Conservation (phyloP, 2,329 filamentous ascomycete species). For the Monosporascus sp. region DNA sequence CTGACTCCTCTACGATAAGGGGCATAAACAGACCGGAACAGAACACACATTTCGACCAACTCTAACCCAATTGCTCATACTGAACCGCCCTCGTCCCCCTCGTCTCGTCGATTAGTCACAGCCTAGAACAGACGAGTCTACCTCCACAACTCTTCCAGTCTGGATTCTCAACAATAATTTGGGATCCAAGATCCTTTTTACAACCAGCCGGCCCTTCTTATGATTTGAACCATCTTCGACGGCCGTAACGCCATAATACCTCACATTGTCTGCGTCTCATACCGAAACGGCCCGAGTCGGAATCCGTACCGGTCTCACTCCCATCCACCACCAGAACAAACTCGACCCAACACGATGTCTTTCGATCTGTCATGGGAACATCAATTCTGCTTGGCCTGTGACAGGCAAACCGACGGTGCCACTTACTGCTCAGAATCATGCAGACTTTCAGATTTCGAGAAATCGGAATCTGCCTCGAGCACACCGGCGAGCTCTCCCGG, state of each 20-base stretch:
- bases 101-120: neutral
- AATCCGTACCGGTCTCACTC: neutral
- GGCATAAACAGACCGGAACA: neutral
- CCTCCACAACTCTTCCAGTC: neutral
- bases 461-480: slow-evolving; percentile 48
- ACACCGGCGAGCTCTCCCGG: slow-evolving; percentile 55
- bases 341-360: slow-evolving; percentile 36
- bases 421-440: slow-evolving; percentile 92
- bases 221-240: neutral
- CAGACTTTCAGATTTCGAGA: slow-evolving; percentile 81
- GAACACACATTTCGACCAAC: neutral
- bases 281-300: neutral
- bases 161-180: neutral
- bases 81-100: neutral
- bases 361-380: slow-evolving; percentile 67
- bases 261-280: neutral
- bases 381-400: slow-evolving; percentile 91
- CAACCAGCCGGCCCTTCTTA: neutral
- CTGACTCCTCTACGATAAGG: neutral
- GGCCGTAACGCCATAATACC: neutral
- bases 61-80: neutral
- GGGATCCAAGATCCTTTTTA: neutral
- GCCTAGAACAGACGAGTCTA: neutral
- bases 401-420: slow-evolving; percentile 76
- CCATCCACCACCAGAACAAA: slow-evolving; percentile 17